Evolutionary conservation across 495 filamentous ascomycete genomes (phyloP), one percentile per base, ranked within the genome.

Genomic region (Chaetomium cochliodes): DNA sequence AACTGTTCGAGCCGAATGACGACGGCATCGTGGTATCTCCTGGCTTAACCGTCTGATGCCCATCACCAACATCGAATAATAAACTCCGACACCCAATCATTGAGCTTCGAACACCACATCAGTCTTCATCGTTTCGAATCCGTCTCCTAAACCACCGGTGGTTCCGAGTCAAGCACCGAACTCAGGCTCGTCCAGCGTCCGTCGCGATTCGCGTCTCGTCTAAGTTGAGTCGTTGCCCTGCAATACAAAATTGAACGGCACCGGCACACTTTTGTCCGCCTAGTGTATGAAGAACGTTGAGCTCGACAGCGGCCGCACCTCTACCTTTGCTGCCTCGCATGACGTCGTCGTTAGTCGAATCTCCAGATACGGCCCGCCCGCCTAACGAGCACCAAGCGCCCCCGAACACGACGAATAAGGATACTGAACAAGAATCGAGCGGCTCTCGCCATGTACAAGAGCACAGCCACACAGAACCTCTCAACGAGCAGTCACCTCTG

Each of bases 401-500:
- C 5, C 41, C 62, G 20, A 67, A 22, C 37, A 53, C 42, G 46
- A 33, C 57, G 39, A 64, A 62, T 15, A 60, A 58, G 44, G 54
- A 51, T n/a, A 58, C 55, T 5, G 61, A 68, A 52, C 50, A 66
- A 11, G 22, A 67, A 22, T 41, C 33, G 52, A 56, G 22, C 25
- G 47, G 53, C 13, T 61, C 67, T 18, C 41, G 53, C 11, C 37
- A 69, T 56, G 49, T 28, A 20, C 50, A 62, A 3, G 47, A 53
- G 9, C 39, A 47, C 7, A 52, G 62, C 41, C 66, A 58, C 18
- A 53, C 53, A 15, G 72, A 76, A 52, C 60, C 62, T 20, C 58
- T 82, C 23, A 80, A 86, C 65, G 87, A 89, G 71, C 74, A 81
- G 30, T 88, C 86, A 39, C 87, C 87, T 11, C 75, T 89, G 65